These are phyloP conservation scores for Cercospora janseana DNA, from an alignment of 2,329 filamentous ascomycete genomes.

Conservation along the genomic window DNA sequence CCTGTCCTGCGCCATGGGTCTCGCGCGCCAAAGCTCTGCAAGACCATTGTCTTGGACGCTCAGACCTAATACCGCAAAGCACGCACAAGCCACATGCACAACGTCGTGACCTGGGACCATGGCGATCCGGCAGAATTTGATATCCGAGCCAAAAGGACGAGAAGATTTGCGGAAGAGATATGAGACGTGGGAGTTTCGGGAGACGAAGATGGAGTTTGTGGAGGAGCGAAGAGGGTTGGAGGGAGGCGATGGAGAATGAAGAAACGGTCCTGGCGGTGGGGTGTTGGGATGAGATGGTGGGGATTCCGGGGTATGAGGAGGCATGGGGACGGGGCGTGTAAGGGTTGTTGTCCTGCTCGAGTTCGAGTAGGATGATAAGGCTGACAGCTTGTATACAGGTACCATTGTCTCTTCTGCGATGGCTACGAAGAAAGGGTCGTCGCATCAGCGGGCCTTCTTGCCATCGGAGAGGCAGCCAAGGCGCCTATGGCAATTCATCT, in stretches of 20 bases:
- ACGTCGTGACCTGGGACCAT: background rate
- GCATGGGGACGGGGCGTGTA: background rate
- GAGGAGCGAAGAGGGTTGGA: background rate
- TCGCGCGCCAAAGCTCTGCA: background rate
- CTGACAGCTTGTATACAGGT: background rate
- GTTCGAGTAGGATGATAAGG: too few species aligned
- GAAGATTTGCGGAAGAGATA: background rate
- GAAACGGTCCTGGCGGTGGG: background rate
- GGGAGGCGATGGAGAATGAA: background rate
- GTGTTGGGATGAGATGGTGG: background rate
- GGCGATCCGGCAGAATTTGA: background rate
- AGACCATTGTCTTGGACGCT: background rate
- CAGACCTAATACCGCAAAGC: background rate
- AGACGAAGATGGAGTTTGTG: background rate
- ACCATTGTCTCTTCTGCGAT: background rate
- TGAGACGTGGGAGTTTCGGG: background rate
- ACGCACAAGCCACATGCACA: background rate
- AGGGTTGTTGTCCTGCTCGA: background rate
- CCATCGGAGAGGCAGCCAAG: background rate
- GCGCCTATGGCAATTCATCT: background rate
- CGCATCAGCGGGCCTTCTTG: background rate
- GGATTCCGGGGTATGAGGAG: background rate
- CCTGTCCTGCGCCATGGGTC: background rate
- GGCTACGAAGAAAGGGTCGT: background rate
- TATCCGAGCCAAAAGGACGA: background rate